Evolutionary conservation across 192 early-diverging fungal species (phyloP), one percentile per base, ranked within the genome.

Genomic region (Mortierella claussenii): DNA sequence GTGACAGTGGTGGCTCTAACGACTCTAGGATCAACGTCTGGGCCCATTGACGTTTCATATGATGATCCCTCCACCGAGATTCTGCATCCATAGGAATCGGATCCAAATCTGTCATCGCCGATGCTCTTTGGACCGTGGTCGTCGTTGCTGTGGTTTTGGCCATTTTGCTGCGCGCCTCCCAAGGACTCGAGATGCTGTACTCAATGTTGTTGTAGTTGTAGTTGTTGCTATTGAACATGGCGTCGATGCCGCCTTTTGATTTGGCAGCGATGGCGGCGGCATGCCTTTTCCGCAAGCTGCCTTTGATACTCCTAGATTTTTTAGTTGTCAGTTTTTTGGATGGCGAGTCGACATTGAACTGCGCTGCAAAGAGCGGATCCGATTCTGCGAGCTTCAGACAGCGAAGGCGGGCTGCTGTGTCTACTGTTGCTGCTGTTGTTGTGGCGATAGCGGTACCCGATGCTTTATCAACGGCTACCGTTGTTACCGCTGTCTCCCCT

Each of bases 41-140:
- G 15, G 73, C 73, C 58, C 57, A 62, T 24, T 76, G 73, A 27
- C 73, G 49, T 40, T 76, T 66, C 40, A 67, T 34, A 47, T 76
- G 58, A 17, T 76, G 59, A 18, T 76, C 65, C 30, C 59, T 60
- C 73, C 73, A 76, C 7, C 73, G 64, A 5, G 73, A 55, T 20
- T 76, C 73, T 27, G 73, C 45, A 36, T 76, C 73, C 18, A 76
- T 61, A 1, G 69, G 59, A 24, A 71, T 71, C 15, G 69, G 30
- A 28, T 71, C 60, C 13, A 48, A 26, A 15, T 36, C 4, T 5
- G 33, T 32, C 11, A 17, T 42, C 17, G 57, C 3, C 6, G 43
- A 2, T 47, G 13, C 43, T 26, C 17, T 23, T 4, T 30, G 21
- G 2, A 28, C 31, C 18, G 43, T n/a, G 43, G 28, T 6, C 21